These are phyloP conservation scores for Pseudozyma pruni DNA, from an alignment of 1,284 basidiomycete species.

Conservation along the genomic window DNA sequence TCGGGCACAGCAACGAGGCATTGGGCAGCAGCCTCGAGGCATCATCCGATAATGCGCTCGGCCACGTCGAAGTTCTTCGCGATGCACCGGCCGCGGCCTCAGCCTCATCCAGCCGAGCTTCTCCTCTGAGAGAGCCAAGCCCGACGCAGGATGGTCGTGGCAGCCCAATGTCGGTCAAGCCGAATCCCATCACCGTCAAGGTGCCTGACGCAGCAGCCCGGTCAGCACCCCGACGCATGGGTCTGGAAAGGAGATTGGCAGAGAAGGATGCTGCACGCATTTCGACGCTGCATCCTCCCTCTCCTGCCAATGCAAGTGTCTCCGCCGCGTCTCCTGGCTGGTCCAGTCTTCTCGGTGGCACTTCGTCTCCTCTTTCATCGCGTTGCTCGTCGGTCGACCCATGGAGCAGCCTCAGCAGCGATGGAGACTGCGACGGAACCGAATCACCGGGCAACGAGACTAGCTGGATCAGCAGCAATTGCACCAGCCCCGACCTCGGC, in stretches of 20 bases:
- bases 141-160: not conserved
- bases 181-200: conserved; percentile 8
- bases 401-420: conserved; percentile 53
- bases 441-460: conserved; percentile 47
- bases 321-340: conserved; percentile 26
- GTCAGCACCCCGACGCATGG: conserved; percentile 22
- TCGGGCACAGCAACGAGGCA: not conserved
- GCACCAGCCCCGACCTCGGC: conserved; percentile 50
- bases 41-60: conserved; percentile 12
- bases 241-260: conserved; percentile 24
- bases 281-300: conserved; percentile 14
- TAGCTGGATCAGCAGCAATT: conserved; percentile 55
- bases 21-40: not conserved
- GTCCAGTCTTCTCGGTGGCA: conserved; percentile 21
- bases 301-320: not conserved
- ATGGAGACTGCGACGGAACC: conserved; percentile 45
- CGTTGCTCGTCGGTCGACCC: conserved; percentile 53
- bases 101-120: conserved; percentile 1
- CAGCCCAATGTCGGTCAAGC: conserved; percentile 6
- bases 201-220: conserved; percentile 12
- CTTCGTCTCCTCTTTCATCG: conserved; percentile 48
- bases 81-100: conserved; percentile 8
- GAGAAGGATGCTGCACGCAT: conserved; percentile 29
- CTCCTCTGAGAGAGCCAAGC: conserved; percentile 4
- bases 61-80: conserved; percentile 27